Conservation (phyloP, 2,329 filamentous ascomycete genomes). For the Aspergillus sp. region DNA sequence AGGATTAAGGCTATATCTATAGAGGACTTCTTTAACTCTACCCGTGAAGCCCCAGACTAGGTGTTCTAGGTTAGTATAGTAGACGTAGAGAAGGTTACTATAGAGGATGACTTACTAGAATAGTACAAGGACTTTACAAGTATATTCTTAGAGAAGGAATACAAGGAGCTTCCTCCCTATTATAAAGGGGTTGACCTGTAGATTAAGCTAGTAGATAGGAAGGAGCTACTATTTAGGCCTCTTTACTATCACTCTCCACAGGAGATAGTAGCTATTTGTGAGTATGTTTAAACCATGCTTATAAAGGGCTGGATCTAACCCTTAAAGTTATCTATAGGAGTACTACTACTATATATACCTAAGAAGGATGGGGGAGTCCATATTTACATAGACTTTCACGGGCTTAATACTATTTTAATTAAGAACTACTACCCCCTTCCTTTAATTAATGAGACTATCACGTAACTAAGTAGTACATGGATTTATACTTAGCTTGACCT, state of each 20-base stretch:
- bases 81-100: no score
- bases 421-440: neutral
- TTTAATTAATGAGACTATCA: neutral
- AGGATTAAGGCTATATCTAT: no score
- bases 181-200: neutral
- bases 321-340: neutral
- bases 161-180: neutral
- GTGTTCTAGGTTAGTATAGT: no score
- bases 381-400: neutral
- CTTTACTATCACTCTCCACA: neutral
- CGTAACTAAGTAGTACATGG: neutral
- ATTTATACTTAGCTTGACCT: neutral
- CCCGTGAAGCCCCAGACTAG: no score
- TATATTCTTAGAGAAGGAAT: neutral
- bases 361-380: neutral
- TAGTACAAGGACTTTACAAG: neutral
- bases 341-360: neutral
- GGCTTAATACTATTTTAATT: neutral
- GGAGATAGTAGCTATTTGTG: neutral
- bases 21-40: no score
- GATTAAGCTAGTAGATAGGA: neutral
- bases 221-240: neutral
- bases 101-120: no score
- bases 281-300: neutral
- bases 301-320: neutral